phyloP scores from a whole-genome alignment of 768 basidiomycete genomes.

The Pholiota microspora region DNA sequence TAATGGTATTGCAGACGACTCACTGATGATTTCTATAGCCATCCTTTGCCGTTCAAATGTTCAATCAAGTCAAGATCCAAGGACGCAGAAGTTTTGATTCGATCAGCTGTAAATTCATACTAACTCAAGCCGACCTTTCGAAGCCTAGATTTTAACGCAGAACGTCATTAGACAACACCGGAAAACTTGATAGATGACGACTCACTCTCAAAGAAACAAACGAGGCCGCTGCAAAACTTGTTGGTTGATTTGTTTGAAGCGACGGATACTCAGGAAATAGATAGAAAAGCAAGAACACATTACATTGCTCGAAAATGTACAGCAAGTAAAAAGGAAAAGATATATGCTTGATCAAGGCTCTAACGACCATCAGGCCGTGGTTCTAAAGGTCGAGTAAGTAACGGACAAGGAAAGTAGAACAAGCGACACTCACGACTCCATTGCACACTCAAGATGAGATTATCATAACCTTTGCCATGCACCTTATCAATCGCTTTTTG shows the following conservation, averaged over 20 bases:
- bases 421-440: conserved; percentile 52
- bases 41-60: conserved; percentile 26
- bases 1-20: not conserved
- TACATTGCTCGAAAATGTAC: not conserved
- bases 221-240: no score
- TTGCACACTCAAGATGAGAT: conserved; percentile 72
- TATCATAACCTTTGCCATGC: conserved; percentile 90
- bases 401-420: not conserved
- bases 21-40: conserved; percentile 14
- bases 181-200: not conserved
- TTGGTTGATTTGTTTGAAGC: no score
- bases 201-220: no score
- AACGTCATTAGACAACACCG: not conserved
- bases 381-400: conserved; percentile 21
- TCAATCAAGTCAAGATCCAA: conserved; percentile 25
- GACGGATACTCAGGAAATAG: not conserved
- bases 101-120: conserved; percentile 9
- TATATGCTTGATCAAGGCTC: not conserved
- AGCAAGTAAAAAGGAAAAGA: not conserved
- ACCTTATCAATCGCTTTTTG: conserved; percentile 91
- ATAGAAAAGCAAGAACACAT: not conserved
- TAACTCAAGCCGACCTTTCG: not conserved
- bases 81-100: conserved; percentile 17
- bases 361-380: conserved; percentile 34
- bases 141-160: not conserved